Evolutionary conservation across 805 yeast genomes (phyloP).

Genomic region (Candida schatavii): DNA sequence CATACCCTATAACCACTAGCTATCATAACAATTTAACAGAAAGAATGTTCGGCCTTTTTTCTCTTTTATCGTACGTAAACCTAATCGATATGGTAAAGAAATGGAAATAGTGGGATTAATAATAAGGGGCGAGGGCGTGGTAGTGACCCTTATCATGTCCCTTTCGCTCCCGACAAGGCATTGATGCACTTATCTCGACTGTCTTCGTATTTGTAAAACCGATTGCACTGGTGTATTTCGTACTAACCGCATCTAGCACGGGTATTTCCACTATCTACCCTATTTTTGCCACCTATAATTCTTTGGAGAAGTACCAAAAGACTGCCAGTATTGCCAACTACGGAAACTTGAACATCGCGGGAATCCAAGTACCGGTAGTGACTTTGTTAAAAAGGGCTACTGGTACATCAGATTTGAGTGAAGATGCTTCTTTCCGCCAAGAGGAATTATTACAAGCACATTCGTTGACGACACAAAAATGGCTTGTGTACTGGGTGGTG

Average conservation of each 20-base stretch:
- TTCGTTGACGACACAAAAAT: conserved; percentile 34
- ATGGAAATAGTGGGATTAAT: too few species aligned
- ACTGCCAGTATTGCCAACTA: conserved; percentile 27
- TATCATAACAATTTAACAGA: too few species aligned
- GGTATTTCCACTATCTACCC: conserved; percentile 54
- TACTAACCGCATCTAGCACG: conserved; percentile 17
- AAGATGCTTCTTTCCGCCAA: neutral
- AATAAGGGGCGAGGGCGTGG: too few species aligned
- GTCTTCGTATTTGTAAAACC: neutral
- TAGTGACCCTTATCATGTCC: too few species aligned
- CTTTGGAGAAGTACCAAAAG: conserved; percentile 44
- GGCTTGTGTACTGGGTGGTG: conserved; percentile 64
- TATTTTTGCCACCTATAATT: conserved; percentile 55
- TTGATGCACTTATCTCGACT: too few species aligned
- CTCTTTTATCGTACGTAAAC: conserved; percentile 17
- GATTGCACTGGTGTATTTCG: neutral
- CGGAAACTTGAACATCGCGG: conserved; percentile 31
- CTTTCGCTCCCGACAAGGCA: too few species aligned
- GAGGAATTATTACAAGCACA: conserved; percentile 19
- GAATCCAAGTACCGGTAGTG: conserved; percentile 39
- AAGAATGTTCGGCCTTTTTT: conserved; percentile 16
- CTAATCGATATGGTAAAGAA: too few species aligned
- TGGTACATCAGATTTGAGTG: conserved; percentile 10
- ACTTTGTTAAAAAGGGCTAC: conserved; percentile 30
- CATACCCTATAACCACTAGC: too few species aligned